These are phyloP conservation scores for Arabidopsis lyrata DNA, from an alignment of 441 rosid genomes.

Conservation along the genomic window DNA sequence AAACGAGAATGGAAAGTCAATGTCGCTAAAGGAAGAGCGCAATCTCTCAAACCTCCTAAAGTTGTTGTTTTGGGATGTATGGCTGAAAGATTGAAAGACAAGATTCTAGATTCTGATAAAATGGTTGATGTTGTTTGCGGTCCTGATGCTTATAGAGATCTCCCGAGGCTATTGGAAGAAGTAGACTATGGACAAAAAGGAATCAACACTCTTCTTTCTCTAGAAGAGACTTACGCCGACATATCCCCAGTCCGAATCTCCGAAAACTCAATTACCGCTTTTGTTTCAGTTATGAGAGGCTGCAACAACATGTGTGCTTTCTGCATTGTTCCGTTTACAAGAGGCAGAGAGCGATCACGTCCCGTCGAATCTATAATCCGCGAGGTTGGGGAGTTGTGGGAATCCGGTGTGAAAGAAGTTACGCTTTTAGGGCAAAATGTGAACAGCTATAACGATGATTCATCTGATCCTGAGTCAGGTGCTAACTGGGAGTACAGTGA, in stretches of 20 bases:
- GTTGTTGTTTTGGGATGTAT: constrained; percentile 95
- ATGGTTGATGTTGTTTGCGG: constrained; percentile 99
- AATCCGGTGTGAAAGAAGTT: constrained; percentile 88
- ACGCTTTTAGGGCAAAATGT: constrained; percentile 97
- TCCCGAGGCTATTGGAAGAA: constrained; percentile 81
- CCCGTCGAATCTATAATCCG: constrained; percentile 87
- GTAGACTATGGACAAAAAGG: constrained; percentile 95
- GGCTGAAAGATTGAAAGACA: constrained; percentile 94
- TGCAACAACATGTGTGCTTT: constrained; percentile 98
- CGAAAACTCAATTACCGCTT: constrained; percentile 72
- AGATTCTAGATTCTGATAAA: constrained; percentile 91
- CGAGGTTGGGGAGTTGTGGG: constrained; percentile 85
- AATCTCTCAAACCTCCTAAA: constrained; percentile 79
- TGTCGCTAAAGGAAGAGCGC: constrained; percentile 70
- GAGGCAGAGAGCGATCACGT: constrained; percentile 95
- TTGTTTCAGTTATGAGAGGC: constrained; percentile 95
- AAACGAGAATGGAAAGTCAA: constrained; percentile 91
- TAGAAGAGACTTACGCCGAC: constrained; percentile 96
- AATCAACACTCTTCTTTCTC: constrained; percentile 89
- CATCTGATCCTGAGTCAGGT: constrained; percentile 67
- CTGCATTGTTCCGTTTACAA: constrained; percentile 94
- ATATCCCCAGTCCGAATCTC: constrained; percentile 79
- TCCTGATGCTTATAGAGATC: constrained; percentile 94
- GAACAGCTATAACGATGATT: constrained; percentile 86
- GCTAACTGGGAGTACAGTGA: constrained; percentile 77